Evolutionary conservation across 495 filamentous ascomycete genomes (phyloP).

Genomic region (Tuber umbilicatum): DNA sequence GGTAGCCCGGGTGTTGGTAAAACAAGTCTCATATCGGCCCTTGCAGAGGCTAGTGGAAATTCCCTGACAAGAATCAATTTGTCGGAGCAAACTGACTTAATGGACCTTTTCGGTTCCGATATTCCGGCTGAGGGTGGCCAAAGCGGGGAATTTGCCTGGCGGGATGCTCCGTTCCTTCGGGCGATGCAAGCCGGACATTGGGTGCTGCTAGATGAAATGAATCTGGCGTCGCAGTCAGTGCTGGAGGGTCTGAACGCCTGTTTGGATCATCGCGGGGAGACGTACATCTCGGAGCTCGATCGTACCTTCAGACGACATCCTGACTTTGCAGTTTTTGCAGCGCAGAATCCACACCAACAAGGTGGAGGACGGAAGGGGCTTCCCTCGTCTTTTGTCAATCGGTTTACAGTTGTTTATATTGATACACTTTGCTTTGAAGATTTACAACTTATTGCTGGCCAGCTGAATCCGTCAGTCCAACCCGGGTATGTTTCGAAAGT

Average conservation of each 20-base stretch:
- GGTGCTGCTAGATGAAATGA: slow-evolving; percentile 98
- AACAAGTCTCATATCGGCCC: slow-evolving; percentile 80
- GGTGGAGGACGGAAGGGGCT: slow-evolving; percentile 93
- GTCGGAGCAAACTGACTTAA: slow-evolving; percentile 94
- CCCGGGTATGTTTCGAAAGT: slow-evolving; percentile 53
- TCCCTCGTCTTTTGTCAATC: slow-evolving; percentile 92
- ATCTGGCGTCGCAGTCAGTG: slow-evolving; percentile 92
- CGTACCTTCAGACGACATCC: slow-evolving; percentile 85
- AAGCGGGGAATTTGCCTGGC: slow-evolving; percentile 85
- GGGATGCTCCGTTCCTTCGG: slow-evolving; percentile 87
- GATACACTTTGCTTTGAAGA: slow-evolving; percentile 78
- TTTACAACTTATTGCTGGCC: slow-evolving; percentile 69
- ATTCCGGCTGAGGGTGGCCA: slow-evolving; percentile 84
- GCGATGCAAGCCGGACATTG: slow-evolving; percentile 95
- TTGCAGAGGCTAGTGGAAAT: slow-evolving; percentile 69
- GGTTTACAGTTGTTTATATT: slow-evolving; percentile 95
- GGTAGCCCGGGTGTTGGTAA: slow-evolving; percentile 97
- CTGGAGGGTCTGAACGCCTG: slow-evolving; percentile 96
- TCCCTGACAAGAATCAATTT: slow-evolving; percentile 89
- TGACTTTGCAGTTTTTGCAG: slow-evolving; percentile 85
- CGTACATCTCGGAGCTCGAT: slow-evolving; percentile 90
- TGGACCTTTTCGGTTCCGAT: slow-evolving; percentile 96
- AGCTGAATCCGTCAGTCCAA: slow-evolving; percentile 61
- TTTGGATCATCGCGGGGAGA: slow-evolving; percentile 91
- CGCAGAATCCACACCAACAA: slow-evolving; percentile 96